phyloP scores from a whole-genome alignment of 257 asterid species.

The Solanum piurae region DNA sequence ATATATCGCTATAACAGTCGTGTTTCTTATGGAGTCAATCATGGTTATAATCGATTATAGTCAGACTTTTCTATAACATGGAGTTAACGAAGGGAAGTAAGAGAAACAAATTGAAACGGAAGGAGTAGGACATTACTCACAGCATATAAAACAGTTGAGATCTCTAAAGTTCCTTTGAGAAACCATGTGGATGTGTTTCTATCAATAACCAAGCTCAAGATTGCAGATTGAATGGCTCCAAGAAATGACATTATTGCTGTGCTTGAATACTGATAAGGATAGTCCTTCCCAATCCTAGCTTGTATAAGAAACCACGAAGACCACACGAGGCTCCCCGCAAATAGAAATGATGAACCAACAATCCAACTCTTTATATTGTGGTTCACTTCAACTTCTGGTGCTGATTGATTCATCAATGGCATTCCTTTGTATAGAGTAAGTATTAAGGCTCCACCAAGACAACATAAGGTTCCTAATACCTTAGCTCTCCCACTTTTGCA shows the following conservation, averaged over 20 bases:
- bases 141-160: conserved; percentile 30
- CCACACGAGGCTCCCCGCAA: conserved; percentile 48
- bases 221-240: conserved; percentile 50
- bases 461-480: conserved; percentile 38
- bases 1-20: not conserved
- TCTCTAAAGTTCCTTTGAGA: conserved; percentile 39
- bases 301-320: conserved; percentile 71
- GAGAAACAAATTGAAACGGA: not conserved
- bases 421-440: conserved; percentile 57
- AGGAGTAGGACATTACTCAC: conserved; percentile 24
- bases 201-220: conserved; percentile 27
- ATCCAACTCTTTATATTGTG: conserved; percentile 20
- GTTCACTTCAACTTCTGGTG: not conserved
- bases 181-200: conserved; percentile 46
- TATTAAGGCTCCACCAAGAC: conserved; percentile 41
- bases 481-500: conserved; percentile 48
- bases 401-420: conserved; percentile 7
- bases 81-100: not conserved
- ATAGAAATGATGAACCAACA: conserved; percentile 45
- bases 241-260: conserved; percentile 55
- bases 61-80: too few species aligned
- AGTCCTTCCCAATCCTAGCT: conserved; percentile 42
- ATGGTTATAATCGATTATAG: too few species aligned
- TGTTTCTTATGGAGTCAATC: not conserved
- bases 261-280: conserved; percentile 57